Conservation (phyloP, 768 basidiomycete species). For the Pleurotus pulmonarius region DNA sequence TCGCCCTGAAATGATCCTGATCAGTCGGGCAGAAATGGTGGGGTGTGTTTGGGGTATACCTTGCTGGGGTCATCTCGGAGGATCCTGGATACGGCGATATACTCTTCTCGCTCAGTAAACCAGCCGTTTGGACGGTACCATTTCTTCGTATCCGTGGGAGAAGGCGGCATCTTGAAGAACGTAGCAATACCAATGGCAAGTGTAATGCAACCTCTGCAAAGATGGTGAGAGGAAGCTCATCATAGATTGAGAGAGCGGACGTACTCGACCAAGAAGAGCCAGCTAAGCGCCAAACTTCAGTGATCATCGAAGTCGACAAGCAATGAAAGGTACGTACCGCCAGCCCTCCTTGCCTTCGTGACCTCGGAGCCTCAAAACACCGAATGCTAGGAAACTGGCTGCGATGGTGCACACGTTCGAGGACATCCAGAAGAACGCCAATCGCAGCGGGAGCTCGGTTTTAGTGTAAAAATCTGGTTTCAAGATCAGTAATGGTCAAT, state of each 20-base stretch:
- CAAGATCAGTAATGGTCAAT: background rate
- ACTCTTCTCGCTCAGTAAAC: constrained; percentile 61
- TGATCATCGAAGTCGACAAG: background rate
- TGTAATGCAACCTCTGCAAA: constrained; percentile 41
- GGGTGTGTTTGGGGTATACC: constrained; percentile 18
- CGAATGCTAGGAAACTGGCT: constrained; percentile 55
- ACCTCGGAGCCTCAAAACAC: constrained; percentile 58
- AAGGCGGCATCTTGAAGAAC: constrained; percentile 58
- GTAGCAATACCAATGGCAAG: constrained; percentile 48
- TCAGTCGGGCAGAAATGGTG: background rate
- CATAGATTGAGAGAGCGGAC: background rate
- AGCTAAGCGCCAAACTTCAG: constrained; percentile 22
- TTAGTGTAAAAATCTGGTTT: constrained; percentile 57
- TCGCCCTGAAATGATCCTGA: constrained; percentile 34
- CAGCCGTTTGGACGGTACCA: constrained; percentile 61
- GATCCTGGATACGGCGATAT: constrained; percentile 57
- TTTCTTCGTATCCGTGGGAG: constrained; percentile 54
- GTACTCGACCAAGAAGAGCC: constrained; percentile 57
- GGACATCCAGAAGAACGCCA: constrained; percentile 55
- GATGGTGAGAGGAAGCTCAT: background rate
- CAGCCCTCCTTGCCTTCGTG: constrained; percentile 48
- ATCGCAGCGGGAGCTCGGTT: constrained; percentile 51
- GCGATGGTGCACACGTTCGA: constrained; percentile 41
- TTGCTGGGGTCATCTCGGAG: constrained; percentile 63
- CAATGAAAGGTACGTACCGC: constrained; percentile 27